A percentile compares a stretch with the other conserved stretches of the same genome.
Evolutionary conservation across 495 filamentous ascomycete species (phyloP).

Genomic region (Talaromyces adpressus): DNA sequence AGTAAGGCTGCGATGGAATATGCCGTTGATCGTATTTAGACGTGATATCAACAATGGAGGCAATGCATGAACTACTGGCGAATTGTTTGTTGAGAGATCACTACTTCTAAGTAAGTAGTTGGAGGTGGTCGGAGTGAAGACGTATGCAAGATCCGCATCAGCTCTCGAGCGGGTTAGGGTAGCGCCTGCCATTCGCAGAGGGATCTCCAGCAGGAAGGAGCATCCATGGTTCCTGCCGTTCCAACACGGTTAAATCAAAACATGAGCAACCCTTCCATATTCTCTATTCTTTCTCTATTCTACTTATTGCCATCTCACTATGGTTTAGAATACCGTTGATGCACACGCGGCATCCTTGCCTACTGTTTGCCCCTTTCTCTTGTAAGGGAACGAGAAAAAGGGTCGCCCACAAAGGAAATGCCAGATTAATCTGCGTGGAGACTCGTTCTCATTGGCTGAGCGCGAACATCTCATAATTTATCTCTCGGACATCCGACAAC

Average conservation of each 20-base stretch:
- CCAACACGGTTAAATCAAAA: constrained; percentile 1
- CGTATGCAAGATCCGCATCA: not conserved
- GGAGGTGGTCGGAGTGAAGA: not conserved
- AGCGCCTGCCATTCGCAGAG: not conserved
- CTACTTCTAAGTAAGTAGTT: not conserved
- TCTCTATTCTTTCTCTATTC: not conserved
- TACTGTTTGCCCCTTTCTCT: not conserved
- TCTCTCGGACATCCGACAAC: not conserved
- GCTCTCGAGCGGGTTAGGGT: not conserved
- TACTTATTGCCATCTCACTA: not conserved
- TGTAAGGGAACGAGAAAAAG: not conserved
- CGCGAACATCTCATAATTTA: not conserved
- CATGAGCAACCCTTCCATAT: not conserved
- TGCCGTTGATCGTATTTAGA: not conserved
- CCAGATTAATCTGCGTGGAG: not conserved
- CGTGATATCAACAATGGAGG: not conserved
- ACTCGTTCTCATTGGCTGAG: not conserved
- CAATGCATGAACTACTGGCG: not conserved
- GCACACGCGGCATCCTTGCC: not conserved
- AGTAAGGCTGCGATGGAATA: not conserved
- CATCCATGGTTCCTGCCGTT: not conserved
- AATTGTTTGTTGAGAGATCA: not conserved
- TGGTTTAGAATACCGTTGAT: not conserved
- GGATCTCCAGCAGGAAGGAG: not conserved
- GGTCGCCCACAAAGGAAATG: not conserved